phyloP scores from a whole-genome alignment of 768 basidiomycete species.

The Rhodotorula diobovata region DNA sequence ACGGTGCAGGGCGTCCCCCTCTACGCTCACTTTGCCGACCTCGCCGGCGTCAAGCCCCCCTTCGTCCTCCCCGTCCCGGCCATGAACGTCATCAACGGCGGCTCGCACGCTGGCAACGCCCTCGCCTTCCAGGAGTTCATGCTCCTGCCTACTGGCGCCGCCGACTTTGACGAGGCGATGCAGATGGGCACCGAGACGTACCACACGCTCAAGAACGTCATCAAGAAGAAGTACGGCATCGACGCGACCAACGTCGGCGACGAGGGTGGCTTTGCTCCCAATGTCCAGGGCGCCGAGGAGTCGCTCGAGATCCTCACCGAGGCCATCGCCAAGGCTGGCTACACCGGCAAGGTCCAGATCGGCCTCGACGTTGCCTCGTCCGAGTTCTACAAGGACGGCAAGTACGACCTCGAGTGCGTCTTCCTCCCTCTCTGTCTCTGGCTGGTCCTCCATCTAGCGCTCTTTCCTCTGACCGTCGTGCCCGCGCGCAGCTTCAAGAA shows the following conservation, averaged over 20 bases:
- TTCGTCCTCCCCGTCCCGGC: conserved; percentile 86
- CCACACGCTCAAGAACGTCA: conserved; percentile 82
- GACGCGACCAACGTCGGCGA: conserved; percentile 99
- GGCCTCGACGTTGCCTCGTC: conserved; percentile 90
- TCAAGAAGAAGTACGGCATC: conserved; percentile 97
- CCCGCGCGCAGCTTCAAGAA: conserved; percentile 70
- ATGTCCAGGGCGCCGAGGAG: conserved; percentile 94
- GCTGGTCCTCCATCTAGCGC: too few relatives aligned
- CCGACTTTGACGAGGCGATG: conserved; percentile 90
- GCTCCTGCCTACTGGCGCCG: conserved; percentile 91
- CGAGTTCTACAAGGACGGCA: conserved; percentile 99
- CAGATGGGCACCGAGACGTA: conserved; percentile 92
- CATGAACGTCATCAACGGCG: conserved; percentile 99
- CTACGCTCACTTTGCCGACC: conserved; percentile 92
- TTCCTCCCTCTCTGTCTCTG: not conserved
- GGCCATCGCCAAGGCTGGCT: conserved; percentile 96
- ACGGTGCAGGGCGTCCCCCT: conserved; percentile 66
- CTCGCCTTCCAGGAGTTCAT: conserved; percentile 99
- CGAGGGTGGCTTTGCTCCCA: conserved; percentile 98
- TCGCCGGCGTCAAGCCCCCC: conserved; percentile 90
- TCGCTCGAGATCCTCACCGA: conserved; percentile 88
- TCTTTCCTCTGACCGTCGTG: not conserved
- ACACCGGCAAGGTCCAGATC: conserved; percentile 98
- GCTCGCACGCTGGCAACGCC: conserved; percentile 98
- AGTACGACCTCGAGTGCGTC: conserved; percentile 79